Conservation (phyloP, 495 filamentous ascomycete genomes). For the Aspergillus indologenus region DNA sequence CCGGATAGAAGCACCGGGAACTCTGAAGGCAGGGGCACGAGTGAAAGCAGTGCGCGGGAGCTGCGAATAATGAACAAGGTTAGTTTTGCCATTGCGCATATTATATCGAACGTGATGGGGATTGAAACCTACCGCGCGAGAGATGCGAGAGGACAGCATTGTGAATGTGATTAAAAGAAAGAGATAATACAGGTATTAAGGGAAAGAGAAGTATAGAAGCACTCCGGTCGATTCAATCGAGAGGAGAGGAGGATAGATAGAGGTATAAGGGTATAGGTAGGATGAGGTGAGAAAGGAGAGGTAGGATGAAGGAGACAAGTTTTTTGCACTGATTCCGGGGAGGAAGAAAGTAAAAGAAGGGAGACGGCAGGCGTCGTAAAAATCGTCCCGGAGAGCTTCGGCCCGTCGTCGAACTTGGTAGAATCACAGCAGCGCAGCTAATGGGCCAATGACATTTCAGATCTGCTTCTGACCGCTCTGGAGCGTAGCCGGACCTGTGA, state of each 20-base stretch:
- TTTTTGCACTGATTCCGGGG: conserved; percentile 18
- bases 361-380: conserved; percentile 40
- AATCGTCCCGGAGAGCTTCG: conserved; percentile 50
- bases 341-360: conserved; percentile 25
- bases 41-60: conserved; percentile 47
- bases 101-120: conserved; percentile 3
- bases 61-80: conserved; percentile 25
- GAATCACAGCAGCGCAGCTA: conserved; percentile 30
- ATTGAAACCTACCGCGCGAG: conserved; percentile 65
- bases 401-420: conserved; percentile 41
- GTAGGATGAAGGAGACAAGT: conserved; percentile 28
- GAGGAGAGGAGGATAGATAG: conserved; percentile 34
- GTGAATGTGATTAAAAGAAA: conserved; percentile 33
- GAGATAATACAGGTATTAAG: conserved; percentile 39
- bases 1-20: conserved; percentile 58
- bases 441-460: conserved; percentile 7
- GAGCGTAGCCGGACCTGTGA: neutral
- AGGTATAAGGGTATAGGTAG: conserved; percentile 26
- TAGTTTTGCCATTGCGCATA: conserved; percentile 24
- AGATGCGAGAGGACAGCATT: conserved; percentile 57
- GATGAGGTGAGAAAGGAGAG: conserved; percentile 26
- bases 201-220: conserved; percentile 23
- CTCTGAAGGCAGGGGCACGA: conserved; percentile 52
- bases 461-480: conserved; percentile 8
- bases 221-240: conserved; percentile 44